These are phyloP conservation scores for Cladophialophora chaetospira DNA, from an alignment of 2,329 filamentous ascomycete species.

Conservation along the genomic window DNA sequence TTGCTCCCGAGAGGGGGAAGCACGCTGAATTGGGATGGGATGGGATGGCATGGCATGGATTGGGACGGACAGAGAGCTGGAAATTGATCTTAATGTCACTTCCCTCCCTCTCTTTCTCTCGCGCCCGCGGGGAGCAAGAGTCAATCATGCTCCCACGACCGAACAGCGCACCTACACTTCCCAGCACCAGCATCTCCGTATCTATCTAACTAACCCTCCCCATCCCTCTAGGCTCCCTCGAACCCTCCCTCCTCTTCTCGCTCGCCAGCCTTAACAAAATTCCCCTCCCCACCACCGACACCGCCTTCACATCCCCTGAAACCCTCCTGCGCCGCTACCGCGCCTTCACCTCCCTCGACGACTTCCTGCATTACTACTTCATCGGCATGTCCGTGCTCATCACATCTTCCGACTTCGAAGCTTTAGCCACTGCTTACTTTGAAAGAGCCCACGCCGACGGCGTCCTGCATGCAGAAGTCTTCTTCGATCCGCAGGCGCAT, in stretches of 20 bases:
- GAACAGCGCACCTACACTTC: too few species aligned
- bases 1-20: too few species aligned
- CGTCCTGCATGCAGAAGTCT: conserved; percentile 74
- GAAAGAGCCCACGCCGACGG: conserved; percentile 63
- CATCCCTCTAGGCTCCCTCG: conserved; percentile 53
- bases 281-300: conserved; percentile 59
- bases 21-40: too few species aligned
- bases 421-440: conserved; percentile 73
- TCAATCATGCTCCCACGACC: too few species aligned
- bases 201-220: background rate
- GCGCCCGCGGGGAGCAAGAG: too few species aligned
- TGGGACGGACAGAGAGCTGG: too few species aligned
- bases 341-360: conserved; percentile 69
- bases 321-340: conserved; percentile 66
- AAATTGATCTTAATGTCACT: too few species aligned
- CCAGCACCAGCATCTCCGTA: too few species aligned
- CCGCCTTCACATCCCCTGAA: conserved; percentile 63
- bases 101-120: too few species aligned
- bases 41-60: too few species aligned
- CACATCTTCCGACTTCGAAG: conserved; percentile 67
- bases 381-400: conserved; percentile 72
- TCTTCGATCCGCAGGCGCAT: conserved; percentile 81
- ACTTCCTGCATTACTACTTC: conserved; percentile 77
- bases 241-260: conserved; percentile 68
- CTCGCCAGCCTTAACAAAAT: conserved; percentile 69